Conservation (phyloP, 2,329 filamentous ascomycete species). For the Furcasterigmium furcatum region DNA sequence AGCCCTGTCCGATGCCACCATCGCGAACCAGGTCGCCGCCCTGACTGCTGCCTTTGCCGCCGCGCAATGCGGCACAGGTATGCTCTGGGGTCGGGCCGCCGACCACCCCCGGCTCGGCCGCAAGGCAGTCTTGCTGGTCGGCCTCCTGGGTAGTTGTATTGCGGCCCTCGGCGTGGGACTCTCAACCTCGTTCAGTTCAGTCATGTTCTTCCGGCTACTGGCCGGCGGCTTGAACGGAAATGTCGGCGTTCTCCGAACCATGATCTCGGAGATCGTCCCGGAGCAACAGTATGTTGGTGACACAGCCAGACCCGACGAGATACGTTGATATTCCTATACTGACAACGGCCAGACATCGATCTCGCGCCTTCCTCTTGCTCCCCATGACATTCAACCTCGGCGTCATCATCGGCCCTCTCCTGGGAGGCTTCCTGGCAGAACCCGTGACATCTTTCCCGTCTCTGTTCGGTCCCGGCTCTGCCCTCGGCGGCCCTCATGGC, state of each 20-base stretch:
- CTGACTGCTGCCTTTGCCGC: slow-evolving; percentile 14
- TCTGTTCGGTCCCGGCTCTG: slow-evolving; percentile 15
- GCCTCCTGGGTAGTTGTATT: slow-evolving; percentile 44
- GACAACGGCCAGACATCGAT: not conserved
- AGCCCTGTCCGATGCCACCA: slow-evolving; percentile 6
- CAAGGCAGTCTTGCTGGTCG: slow-evolving; percentile 14
- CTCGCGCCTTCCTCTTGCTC: slow-evolving; percentile 15
- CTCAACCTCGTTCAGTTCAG: slow-evolving; percentile 51
- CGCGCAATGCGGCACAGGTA: slow-evolving; percentile 15
- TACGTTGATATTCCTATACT: no score
- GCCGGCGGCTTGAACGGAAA: slow-evolving; percentile 16
- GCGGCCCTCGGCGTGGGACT: slow-evolving; percentile 72
- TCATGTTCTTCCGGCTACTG: slow-evolving; percentile 14
- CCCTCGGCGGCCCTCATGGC: slow-evolving; percentile 12
- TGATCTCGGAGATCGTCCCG: slow-evolving; percentile 16
- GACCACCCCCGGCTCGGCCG: slow-evolving; percentile 12
- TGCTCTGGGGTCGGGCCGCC: slow-evolving; percentile 14
- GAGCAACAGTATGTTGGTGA: slow-evolving; percentile 14
- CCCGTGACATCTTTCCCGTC: slow-evolving; percentile 11
- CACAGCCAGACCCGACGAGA: no score
- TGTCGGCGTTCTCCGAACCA: slow-evolving; percentile 15
- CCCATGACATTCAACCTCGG: slow-evolving; percentile 19
- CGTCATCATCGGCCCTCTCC: slow-evolving; percentile 17
- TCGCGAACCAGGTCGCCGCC: slow-evolving; percentile 14
- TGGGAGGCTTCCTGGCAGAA: slow-evolving; percentile 18